Percentiles rank a stretch among this genome's conserved stretches.
phyloP scores from a whole-genome alignment of 129 eudicot genomes.

The Solidago caesia region DNA sequence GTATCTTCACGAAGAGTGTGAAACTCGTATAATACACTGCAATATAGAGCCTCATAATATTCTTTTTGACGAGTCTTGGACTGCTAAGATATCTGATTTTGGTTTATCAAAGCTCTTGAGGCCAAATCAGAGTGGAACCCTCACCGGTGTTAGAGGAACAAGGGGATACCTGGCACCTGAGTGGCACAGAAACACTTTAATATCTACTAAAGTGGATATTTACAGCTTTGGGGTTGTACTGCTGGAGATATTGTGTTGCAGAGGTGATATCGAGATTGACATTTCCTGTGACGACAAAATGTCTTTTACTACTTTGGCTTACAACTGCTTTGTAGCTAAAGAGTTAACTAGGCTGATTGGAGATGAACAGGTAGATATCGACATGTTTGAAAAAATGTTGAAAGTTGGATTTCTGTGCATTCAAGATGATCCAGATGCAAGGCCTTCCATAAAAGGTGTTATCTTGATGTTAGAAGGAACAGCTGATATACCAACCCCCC shows the following conservation, averaged over 20 bases:
- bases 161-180: slow-evolving; percentile 47
- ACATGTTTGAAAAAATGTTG: slow-evolving; percentile 32
- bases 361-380: slow-evolving; percentile 31
- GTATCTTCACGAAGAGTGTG: no score
- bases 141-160: slow-evolving; percentile 31
- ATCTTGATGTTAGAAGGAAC: slow-evolving; percentile 48
- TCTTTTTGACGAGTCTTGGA: slow-evolving; percentile 37
- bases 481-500: slow-evolving; percentile 32
- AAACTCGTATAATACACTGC: no score
- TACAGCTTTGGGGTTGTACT: slow-evolving; percentile 46
- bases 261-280: slow-evolving; percentile 13
- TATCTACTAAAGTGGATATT: slow-evolving; percentile 44
- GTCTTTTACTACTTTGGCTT: slow-evolving; percentile 27
- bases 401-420: slow-evolving; percentile 43
- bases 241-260: slow-evolving; percentile 43
- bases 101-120: slow-evolving; percentile 42
- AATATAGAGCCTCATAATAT: no score
- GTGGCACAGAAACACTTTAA: slow-evolving; percentile 31
- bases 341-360: slow-evolving; percentile 22
- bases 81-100: slow-evolving; percentile 46
- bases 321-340: slow-evolving; percentile 27
- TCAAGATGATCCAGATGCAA: slow-evolving; percentile 35
- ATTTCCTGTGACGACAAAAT: slow-evolving; percentile 12
- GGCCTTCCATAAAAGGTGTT: slow-evolving; percentile 41
- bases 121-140: slow-evolving; percentile 34